phyloP scores from a whole-genome alignment of 108 stramenopile species.

The Skeletonema marinoi region DNA sequence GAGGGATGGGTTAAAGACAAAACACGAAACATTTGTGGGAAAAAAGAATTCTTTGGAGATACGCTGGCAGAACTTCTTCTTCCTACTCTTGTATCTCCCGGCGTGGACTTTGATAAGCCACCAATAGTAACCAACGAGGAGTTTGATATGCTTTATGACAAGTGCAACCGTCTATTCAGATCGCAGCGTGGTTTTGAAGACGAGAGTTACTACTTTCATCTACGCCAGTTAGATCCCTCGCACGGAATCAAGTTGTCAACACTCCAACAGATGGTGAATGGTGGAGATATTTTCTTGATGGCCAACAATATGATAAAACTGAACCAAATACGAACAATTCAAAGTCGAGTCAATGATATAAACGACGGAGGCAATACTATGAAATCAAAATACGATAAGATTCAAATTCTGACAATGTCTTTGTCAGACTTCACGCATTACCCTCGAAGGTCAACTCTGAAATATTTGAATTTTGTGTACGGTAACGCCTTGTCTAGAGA shows the following conservation, averaged over 20 bases:
- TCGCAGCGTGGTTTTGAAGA: constrained; percentile 3
- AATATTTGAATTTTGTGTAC: constrained; percentile 28
- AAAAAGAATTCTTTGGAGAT: constrained; percentile 12
- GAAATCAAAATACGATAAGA: constrained; percentile 10
- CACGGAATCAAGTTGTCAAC: constrained; percentile 23
- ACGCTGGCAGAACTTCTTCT: constrained; percentile 8
- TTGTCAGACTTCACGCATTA: constrained; percentile 30
- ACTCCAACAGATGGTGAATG: constrained; percentile 24
- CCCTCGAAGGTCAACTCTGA: constrained; percentile 4
- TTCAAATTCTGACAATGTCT: constrained; percentile 32
- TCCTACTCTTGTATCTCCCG: constrained; percentile 5
- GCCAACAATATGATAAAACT: constrained; percentile 39
- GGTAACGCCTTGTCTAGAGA: constrained; percentile 4
- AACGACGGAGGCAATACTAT: constrained; percentile 2
- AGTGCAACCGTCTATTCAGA: constrained; percentile 9
- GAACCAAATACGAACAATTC: constrained; percentile 1
- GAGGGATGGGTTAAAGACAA: constrained; percentile 25
- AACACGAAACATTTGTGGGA: constrained; percentile 7
- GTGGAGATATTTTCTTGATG: constrained; percentile 42
- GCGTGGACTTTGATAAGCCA: not conserved
- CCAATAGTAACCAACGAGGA: constrained; percentile 9
- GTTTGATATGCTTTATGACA: constrained; percentile 8
- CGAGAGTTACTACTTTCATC: constrained; percentile 8
- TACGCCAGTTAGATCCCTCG: constrained; percentile 11
- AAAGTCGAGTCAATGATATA: constrained; percentile 1